These are phyloP conservation scores for Daldinia bambusicola DNA, from an alignment of 495 filamentous ascomycete species.

Conservation along the genomic window DNA sequence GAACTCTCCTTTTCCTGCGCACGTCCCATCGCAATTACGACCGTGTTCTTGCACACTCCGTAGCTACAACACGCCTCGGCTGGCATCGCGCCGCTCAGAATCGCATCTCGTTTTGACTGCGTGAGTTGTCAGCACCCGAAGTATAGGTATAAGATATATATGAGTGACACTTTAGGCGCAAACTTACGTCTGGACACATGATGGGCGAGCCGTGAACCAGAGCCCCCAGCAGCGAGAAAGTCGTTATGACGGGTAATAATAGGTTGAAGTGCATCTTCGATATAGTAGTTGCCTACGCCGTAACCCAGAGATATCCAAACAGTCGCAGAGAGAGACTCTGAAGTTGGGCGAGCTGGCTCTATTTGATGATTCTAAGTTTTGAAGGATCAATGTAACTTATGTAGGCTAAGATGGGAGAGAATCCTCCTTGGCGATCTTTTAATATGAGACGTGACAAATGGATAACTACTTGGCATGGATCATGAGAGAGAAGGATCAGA, in stretches of 20 bases:
- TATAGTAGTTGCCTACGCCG: not conserved
- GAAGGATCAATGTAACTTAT: slow-evolving; percentile 23
- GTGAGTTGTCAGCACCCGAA: not conserved
- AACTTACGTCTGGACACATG: slow-evolving; percentile 52
- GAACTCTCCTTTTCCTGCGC: slow-evolving; percentile 29
- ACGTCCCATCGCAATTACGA: slow-evolving; percentile 54
- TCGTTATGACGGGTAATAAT: slow-evolving; percentile 34
- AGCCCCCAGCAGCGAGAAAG: slow-evolving; percentile 34
- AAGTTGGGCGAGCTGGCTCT: slow-evolving; percentile 16
- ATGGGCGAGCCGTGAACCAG: slow-evolving; percentile 46
- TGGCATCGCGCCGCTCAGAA: slow-evolving; percentile 56
- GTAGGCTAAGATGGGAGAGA: slow-evolving; percentile 12
- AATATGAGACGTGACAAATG: slow-evolving; percentile 19
- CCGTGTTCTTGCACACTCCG: slow-evolving; percentile 58
- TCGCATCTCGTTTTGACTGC: slow-evolving; percentile 58
- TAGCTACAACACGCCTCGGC: slow-evolving; percentile 62
- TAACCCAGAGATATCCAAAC: slow-evolving; percentile 18
- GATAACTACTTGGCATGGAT: slow-evolving; percentile 10
- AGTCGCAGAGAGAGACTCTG: not conserved
- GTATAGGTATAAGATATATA: slow-evolving; percentile 15
- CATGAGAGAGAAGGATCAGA: slow-evolving; percentile 26
- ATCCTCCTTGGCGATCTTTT: slow-evolving; percentile 30
- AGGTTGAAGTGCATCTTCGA: slow-evolving; percentile 43
- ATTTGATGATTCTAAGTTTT: slow-evolving; percentile 13
- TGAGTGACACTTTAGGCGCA: not conserved